Evolutionary conservation across 2,329 filamentous ascomycete genomes (phyloP).

Genomic region (Thielaviopsis ethacetica): DNA sequence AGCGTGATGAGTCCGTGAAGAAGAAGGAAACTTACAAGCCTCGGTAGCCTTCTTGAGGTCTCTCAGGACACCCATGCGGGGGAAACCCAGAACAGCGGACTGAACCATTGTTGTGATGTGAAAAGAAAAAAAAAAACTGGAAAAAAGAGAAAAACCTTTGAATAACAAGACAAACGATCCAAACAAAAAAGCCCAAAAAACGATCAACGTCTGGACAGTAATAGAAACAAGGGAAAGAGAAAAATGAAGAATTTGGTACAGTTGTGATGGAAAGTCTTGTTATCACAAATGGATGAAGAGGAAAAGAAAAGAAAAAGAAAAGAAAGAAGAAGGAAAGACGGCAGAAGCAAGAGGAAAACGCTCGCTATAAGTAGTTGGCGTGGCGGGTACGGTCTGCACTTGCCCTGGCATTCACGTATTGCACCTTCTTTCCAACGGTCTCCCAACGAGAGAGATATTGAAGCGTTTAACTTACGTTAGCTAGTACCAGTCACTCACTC

Average conservation of each 20-base stretch:
- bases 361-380: slow-evolving; percentile 4
- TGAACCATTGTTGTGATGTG: slow-evolving; percentile 39
- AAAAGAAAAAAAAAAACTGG: not conserved
- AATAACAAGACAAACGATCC: slow-evolving; percentile 4
- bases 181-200: slow-evolving; percentile 1
- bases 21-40: slow-evolving; percentile 44
- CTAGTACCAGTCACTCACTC: not conserved
- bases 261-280: slow-evolving; percentile 5
- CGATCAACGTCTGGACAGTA: slow-evolving; percentile 7
- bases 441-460: not conserved
- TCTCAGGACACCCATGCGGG: slow-evolving; percentile 94
- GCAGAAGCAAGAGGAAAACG: slow-evolving; percentile 1
- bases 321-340: slow-evolving; percentile 1
- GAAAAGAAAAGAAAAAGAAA: slow-evolving; percentile 5
- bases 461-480: too few relatives aligned
- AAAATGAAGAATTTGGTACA: not conserved
- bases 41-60: slow-evolving; percentile 99
- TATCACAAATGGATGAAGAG: slow-evolving; percentile 1
- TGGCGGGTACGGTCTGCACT: not conserved
- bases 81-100: slow-evolving; percentile 85
- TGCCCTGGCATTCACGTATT: not conserved
- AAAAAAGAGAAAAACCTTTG: not conserved
- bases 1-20: not conserved
- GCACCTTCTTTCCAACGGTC: too few relatives aligned
- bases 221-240: not conserved